Evolutionary conservation across 495 filamentous ascomycete genomes (phyloP).

Genomic region (Trichodelitschia bisporula): DNA sequence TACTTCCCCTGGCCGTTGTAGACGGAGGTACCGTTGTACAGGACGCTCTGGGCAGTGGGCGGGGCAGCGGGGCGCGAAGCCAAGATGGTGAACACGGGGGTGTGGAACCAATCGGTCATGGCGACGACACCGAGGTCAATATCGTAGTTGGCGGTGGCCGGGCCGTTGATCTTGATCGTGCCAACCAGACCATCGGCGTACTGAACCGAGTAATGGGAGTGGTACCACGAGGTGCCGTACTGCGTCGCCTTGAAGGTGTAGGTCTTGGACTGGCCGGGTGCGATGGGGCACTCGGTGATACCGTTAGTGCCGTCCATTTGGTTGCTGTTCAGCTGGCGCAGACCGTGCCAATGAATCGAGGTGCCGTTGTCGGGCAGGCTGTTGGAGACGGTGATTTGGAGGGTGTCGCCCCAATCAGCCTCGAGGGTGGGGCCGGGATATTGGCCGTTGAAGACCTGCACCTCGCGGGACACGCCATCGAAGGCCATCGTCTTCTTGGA

Average conservation of each 20-base stretch:
- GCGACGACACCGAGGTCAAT: constrained; percentile 14
- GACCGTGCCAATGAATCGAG: constrained; percentile 17
- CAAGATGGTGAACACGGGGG: constrained; percentile 4
- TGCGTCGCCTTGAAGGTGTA: constrained; percentile 17
- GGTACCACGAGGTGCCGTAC: constrained; percentile 18
- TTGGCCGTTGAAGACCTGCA: constrained; percentile 8
- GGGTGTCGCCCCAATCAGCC: constrained; percentile 2
- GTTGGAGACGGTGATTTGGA: constrained; percentile 1
- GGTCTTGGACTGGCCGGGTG: constrained; percentile 12
- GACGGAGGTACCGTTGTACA: neutral
- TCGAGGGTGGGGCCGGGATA: constrained; percentile 10
- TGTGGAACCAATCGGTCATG: constrained; percentile 17
- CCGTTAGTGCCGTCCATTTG: constrained; percentile 14
- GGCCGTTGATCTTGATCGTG: constrained; percentile 15
- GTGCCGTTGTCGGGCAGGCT: constrained; percentile 8
- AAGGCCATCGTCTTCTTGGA: constrained; percentile 10
- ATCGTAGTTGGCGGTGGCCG: constrained; percentile 16
- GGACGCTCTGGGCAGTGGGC: neutral
- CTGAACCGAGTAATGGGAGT: constrained; percentile 14
- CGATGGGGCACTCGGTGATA: constrained; percentile 17
- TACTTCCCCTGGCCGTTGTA: constrained; percentile 10
- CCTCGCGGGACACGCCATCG: constrained; percentile 5
- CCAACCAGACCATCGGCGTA: constrained; percentile 17
- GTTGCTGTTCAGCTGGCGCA: constrained; percentile 13
- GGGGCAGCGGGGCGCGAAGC: neutral